Evolutionary conservation across 768 basidiomycete species (phyloP), one percentile per base, ranked within the genome.

Genomic region (Pisolithus tinctorius): DNA sequence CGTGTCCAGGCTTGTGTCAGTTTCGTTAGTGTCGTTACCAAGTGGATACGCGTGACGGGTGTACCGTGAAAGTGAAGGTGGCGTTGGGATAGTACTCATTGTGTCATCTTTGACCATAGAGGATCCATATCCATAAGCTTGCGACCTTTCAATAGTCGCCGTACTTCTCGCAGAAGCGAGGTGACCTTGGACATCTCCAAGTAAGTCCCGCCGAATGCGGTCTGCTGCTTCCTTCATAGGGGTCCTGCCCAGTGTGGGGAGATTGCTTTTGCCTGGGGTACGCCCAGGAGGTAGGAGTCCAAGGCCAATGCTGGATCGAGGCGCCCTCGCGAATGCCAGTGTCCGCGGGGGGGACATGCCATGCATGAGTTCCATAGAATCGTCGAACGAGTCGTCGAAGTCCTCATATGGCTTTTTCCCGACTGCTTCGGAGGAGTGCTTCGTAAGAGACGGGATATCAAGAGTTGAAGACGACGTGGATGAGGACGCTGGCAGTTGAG

Each of bases 61-160:
- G 58, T 88, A 88, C n/a, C 80, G 73, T 13, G 83, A 80, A 13
- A 89, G 70, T 0, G 86, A 87, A 26, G 86, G 87, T 6, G 84
- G 83, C 2, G 82, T 81, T 1, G 83, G 77, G 48, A 86, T 75
- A 13, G 81, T 81, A 66, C 82, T 85, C 75, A 82, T 75, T 51
- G 79, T 87, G 23, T 83, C 82, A 56, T 82, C 84, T 49, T 54
- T 66, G 54, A 16, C 34, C 13, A 49, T 16, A 5, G 38, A 26
- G n/a, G 47, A n/a, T 8, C 45, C 52, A 50, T 67, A 69, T 29
- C 63, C 63, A 50, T 58, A 65, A 25, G 58, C 63, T 50, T 63
- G 66, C 27, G 63, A 68, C 44, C 60, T 57, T 51, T 55, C 60
- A 29, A 56, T 57, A n/a, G 58, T 50, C 8, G 53, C 47, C 10